A percentile compares a stretch with the other conserved stretches of the same genome.
phyloP scores from a whole-genome alignment of 176 grass and related monocot species.

The Miscanthus lutarioriparius region DNA sequence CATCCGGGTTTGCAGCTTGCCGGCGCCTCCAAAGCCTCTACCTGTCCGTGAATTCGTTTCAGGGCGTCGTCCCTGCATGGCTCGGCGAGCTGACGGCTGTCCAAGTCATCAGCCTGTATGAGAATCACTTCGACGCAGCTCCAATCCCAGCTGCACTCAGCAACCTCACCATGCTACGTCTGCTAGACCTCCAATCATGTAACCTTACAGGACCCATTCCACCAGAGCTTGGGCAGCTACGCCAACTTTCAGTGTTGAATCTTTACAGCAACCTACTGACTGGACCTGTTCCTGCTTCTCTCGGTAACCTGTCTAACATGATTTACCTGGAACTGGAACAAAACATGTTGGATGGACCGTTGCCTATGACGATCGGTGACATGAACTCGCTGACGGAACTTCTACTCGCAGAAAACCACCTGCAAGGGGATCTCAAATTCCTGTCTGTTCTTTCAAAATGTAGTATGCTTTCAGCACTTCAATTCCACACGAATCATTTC shows the following conservation, averaged over 20 bases:
- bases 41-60: background rate
- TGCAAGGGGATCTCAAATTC: background rate
- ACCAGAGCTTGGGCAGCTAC: background rate
- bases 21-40: background rate
- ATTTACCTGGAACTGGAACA: background rate
- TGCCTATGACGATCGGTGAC: background rate
- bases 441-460: background rate
- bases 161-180: background rate
- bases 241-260: background rate
- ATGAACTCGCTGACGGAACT: background rate
- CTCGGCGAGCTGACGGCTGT: background rate
- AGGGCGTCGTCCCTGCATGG: background rate
- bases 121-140: background rate
- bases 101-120: background rate
- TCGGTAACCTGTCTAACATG: background rate
- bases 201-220: background rate
- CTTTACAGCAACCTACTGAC: background rate
- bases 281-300: background rate
- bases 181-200: background rate
- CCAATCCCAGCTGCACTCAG: background rate
- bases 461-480: background rate
- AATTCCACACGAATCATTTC: background rate
- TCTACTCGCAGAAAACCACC: background rate
- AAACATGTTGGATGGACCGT: background rate
- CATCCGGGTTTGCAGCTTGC: no score